phyloP scores from a whole-genome alignment of 768 basidiomycete genomes.

The Xerocomellus dryophilus region DNA sequence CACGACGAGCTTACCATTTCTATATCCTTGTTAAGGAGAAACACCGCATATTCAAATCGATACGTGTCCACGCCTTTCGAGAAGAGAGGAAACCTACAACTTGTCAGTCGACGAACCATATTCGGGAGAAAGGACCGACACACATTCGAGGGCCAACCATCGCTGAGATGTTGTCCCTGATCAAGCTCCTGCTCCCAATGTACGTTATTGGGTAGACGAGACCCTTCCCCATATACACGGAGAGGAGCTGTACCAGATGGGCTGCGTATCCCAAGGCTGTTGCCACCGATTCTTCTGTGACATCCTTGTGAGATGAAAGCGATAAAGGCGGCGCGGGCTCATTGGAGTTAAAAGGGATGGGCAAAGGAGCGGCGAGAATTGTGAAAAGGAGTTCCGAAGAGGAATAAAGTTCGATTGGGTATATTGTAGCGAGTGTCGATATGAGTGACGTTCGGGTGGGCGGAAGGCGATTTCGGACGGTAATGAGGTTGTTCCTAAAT shows the following conservation, averaged over 20 bases:
- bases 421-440: slow-evolving; percentile 70
- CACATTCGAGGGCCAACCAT: slow-evolving; percentile 96
- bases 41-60: slow-evolving; percentile 96
- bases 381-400: slow-evolving; percentile 86
- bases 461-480: slow-evolving; percentile 48
- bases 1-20: slow-evolving; percentile 62
- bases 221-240: slow-evolving; percentile 70
- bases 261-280: slow-evolving; percentile 90
- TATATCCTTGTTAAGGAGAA: slow-evolving; percentile 94
- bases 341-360: slow-evolving; percentile 70
- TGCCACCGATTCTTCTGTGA: slow-evolving; percentile 84
- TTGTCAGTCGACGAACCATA: slow-evolving; percentile 10
- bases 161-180: slow-evolving; percentile 88
- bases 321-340: slow-evolving; percentile 84
- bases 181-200: slow-evolving; percentile 85
- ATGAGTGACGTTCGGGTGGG: slow-evolving; percentile 62
- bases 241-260: slow-evolving; percentile 78
- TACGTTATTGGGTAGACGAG: slow-evolving; percentile 89
- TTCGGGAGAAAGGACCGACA: slow-evolving; percentile 31
- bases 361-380: slow-evolving; percentile 84
- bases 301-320: slow-evolving; percentile 58
- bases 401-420: slow-evolving; percentile 84
- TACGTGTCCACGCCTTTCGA: slow-evolving; percentile 94
- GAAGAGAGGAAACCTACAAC: slow-evolving; percentile 86
- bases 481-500: slow-evolving; percentile 44